phyloP scores from a whole-genome alignment of 2,329 filamentous ascomycete species.

The Achaetomium macrosporum region DNA sequence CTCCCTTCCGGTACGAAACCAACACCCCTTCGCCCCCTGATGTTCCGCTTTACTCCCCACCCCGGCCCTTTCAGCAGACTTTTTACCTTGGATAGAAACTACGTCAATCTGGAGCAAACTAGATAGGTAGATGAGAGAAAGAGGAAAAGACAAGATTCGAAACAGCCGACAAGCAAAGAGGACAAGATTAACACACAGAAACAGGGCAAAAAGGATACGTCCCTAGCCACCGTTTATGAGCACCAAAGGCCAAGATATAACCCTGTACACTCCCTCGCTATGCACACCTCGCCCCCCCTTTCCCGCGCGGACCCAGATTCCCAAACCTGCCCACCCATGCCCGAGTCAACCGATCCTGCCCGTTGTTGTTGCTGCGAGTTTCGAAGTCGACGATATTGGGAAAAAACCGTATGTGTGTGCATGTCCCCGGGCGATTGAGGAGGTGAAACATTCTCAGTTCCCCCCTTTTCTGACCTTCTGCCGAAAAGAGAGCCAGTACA shows the following conservation, averaged over 20 bases:
- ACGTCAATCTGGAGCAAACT: slow-evolving; percentile 17
- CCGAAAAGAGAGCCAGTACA: slow-evolving; percentile 15
- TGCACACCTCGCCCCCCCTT: slow-evolving; percentile 20
- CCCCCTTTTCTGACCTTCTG: slow-evolving; percentile 6
- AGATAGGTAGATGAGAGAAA: slow-evolving; percentile 11
- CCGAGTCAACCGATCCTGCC: slow-evolving; percentile 10
- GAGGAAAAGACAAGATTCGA: slow-evolving; percentile 13
- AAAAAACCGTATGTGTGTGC: slow-evolving; percentile 13
- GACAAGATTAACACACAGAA: slow-evolving; percentile 28
- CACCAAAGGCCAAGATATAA: slow-evolving; percentile 19
- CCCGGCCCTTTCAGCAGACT: slow-evolving; percentile 17
- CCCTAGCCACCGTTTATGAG: slow-evolving; percentile 28
- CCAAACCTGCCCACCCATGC: slow-evolving; percentile 11
- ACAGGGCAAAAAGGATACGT: slow-evolving; percentile 17
- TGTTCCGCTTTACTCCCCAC: slow-evolving; percentile 19
- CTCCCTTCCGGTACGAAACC: slow-evolving; percentile 18
- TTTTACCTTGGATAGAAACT: slow-evolving; percentile 19
- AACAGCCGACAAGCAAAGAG: slow-evolving; percentile 9
- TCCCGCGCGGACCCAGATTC: slow-evolving; percentile 13
- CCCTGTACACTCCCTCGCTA: slow-evolving; percentile 24
- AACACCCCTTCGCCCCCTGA: slow-evolving; percentile 25
- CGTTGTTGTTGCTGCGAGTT: slow-evolving; percentile 9
- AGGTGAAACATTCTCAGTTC: slow-evolving; percentile 1
- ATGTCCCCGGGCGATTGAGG: slow-evolving; percentile 6
- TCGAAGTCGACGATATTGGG: slow-evolving; percentile 13